Evolutionary conservation across 495 filamentous ascomycete genomes (phyloP), one percentile per base, ranked within the genome.

Genomic region (Penicillium flavigenum): DNA sequence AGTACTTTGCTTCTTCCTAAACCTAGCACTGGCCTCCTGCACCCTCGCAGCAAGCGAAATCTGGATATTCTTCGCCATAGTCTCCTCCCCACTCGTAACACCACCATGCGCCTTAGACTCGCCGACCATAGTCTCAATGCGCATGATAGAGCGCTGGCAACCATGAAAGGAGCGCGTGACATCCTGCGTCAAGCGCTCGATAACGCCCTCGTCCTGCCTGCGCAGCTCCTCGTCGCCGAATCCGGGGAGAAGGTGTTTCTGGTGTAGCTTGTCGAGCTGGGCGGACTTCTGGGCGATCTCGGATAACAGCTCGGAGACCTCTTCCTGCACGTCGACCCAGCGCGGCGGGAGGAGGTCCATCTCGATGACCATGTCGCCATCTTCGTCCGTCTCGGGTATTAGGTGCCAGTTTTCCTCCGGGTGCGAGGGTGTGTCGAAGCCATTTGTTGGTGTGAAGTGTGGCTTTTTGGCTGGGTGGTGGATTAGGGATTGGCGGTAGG

Each of bases 401-500:
- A 98, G 87, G 19, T 92, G 89, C 49, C 88, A 88, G 62, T 90
- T 88, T 77, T 98, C 92, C 63, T 89, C 84, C 20, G 82, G 78
- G 26, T 88, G 81, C 53, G 79, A 81, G 62, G 68, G 73, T 60
- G 71, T 65, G 71, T 79, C 86, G 66, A 90, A 91, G 77, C 88
- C 88, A 83, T 91, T 91, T 69, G 81, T 78, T 36, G 84, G 71
- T 26, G 81, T 76, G 76, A 88, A 89, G 51, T 84, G 85, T 54
- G 86, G 82, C 73, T 89, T 91, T 76, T 95, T 92, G 48, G 89
- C 81, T 47, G 93, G 94, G 69, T 96, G 91, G 75, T 98, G 94
- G 61, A 91, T 84, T 73, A 97, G 97, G 58, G 93, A 97, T 76
- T 98, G 94, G 56, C 94, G 92, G 79, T 98, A 98, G 67, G 94